These are phyloP conservation scores for Sambucus nigra DNA, from an alignment of 129 eudicot species.

Conservation along the genomic window DNA sequence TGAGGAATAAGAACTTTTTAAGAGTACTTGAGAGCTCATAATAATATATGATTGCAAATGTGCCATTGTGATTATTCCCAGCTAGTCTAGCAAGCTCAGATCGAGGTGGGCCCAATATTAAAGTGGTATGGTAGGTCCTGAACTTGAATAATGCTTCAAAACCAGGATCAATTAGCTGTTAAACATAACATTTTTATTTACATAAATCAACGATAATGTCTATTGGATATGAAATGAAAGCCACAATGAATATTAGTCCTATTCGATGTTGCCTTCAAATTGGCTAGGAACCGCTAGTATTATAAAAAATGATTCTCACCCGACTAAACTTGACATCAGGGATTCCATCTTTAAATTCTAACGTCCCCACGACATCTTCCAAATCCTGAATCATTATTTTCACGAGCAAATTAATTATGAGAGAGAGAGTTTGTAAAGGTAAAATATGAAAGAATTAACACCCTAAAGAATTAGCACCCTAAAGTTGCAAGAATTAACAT, in stretches of 20 bases:
- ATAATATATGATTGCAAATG: no score
- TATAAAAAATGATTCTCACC: constrained; percentile 43
- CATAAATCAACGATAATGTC: background rate
- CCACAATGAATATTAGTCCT: background rate
- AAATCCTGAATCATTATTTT: constrained; percentile 56
- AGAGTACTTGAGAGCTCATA: no score
- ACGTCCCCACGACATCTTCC: constrained; percentile 67
- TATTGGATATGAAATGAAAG: background rate
- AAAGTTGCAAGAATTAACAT: no score
- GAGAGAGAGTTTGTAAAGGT: background rate
- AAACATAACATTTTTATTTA: background rate
- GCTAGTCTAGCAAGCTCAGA: no score
- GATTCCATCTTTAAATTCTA: constrained; percentile 63
- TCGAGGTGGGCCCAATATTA: no score
- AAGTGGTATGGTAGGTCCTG: no score
- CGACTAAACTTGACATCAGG: constrained; percentile 87
- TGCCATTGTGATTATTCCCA: no score
- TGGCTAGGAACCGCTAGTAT: background rate
- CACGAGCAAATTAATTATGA: constrained; percentile 12
- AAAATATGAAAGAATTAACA: constrained; percentile 6
- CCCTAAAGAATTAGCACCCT: no score
- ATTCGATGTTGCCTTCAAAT: background rate
- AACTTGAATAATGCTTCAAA: background rate
- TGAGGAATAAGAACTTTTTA: no score
- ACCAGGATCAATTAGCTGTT: background rate